Evolutionary conservation across 164 flowering plant species (phyloP).

Genomic region (Berberis vulgaris): DNA sequence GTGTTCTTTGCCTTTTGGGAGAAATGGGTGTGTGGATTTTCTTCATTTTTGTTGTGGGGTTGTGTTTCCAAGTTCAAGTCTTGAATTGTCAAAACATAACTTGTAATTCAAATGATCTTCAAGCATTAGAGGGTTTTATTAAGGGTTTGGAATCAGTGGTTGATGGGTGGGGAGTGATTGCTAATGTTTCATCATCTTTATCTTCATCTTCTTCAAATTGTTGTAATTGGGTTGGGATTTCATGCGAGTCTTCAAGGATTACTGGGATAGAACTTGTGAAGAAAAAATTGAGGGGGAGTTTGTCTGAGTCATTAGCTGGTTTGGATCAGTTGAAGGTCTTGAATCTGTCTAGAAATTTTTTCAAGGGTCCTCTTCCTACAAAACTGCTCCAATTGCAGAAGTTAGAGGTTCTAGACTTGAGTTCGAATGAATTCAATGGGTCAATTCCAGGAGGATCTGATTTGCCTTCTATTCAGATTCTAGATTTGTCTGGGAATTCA

Average conservation of each 20-base stretch:
- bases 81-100: slow-evolving; percentile 7
- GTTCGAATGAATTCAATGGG: slow-evolving; percentile 12
- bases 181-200: too few relatives aligned
- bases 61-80: background rate
- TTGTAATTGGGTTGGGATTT: slow-evolving; percentile 14
- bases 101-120: slow-evolving; percentile 14
- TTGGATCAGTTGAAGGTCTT: slow-evolving; percentile 13
- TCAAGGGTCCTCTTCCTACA: slow-evolving; percentile 11
- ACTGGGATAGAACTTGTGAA: slow-evolving; percentile 10
- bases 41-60: too few relatives aligned
- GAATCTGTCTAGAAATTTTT: slow-evolving; percentile 17
- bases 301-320: slow-evolving; percentile 12
- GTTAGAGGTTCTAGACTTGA: slow-evolving; percentile 18
- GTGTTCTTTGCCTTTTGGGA: too few relatives aligned
- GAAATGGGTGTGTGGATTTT: too few relatives aligned
- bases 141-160: slow-evolving; percentile 5
- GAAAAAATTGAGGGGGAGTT: slow-evolving; percentile 6
- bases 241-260: slow-evolving; percentile 12
- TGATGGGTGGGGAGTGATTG: slow-evolving; percentile 4
- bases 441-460: background rate
- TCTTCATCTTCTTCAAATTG: background rate
- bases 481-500: slow-evolving; percentile 7
- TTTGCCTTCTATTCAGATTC: slow-evolving; percentile 6
- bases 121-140: slow-evolving; percentile 10
- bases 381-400: slow-evolving; percentile 10